Percentiles rank a stretch among this genome's conserved stretches.
phyloP scores from a whole-genome alignment of 1,139 yeast genomes.

The Yamadazyma triangularis region DNA sequence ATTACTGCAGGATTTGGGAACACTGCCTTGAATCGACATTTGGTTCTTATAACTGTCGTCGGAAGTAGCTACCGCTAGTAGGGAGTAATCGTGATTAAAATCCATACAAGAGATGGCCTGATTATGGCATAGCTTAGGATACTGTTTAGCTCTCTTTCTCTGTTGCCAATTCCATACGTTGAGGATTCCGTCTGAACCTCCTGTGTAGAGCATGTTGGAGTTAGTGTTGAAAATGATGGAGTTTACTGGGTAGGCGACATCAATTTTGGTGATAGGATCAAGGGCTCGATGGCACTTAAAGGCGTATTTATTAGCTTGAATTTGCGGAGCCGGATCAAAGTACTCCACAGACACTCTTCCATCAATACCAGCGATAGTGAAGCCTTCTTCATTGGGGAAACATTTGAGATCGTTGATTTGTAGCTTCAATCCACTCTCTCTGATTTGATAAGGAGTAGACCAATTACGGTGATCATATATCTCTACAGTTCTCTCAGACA shows the following conservation, averaged over 20 bases:
- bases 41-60: constrained; percentile 50
- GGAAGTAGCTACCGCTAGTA: constrained; percentile 59
- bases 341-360: constrained; percentile 84
- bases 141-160: constrained; percentile 58
- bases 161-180: constrained; percentile 74
- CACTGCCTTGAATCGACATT: too few species aligned
- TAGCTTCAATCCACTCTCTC: constrained; percentile 71
- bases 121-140: constrained; percentile 35
- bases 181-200: constrained; percentile 74
- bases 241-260: constrained; percentile 75
- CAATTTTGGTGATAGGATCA: constrained; percentile 42
- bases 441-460: constrained; percentile 40
- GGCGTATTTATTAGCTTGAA: constrained; percentile 54
- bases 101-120: constrained; percentile 49
- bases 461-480: constrained; percentile 54
- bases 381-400: constrained; percentile 57
- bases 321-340: constrained; percentile 47
- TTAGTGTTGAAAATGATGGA: constrained; percentile 52
- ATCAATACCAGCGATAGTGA: constrained; percentile 77
- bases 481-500: constrained; percentile 51
- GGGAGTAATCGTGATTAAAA: constrained; percentile 21
- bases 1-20: too few species aligned
- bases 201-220: constrained; percentile 56
- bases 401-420: constrained; percentile 62
- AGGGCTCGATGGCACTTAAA: constrained; percentile 73